A percentile compares a stretch with the other conserved stretches of the same genome.
These are phyloP conservation scores for Achaetomiella virescens DNA, from an alignment of 495 filamentous ascomycete genomes.

Conservation along the genomic window DNA sequence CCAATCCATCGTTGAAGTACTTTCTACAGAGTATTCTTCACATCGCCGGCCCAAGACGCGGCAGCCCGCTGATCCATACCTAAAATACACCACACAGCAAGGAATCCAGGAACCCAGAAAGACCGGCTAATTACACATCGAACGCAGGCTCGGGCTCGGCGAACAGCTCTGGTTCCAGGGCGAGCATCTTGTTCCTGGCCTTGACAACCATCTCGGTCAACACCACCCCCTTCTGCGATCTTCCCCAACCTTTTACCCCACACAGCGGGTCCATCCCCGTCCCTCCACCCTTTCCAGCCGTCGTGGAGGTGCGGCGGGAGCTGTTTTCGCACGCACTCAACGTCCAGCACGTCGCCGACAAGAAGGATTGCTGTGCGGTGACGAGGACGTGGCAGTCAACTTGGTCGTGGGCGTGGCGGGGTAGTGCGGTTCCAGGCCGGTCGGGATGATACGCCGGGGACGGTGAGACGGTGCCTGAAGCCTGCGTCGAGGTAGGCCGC, in stretches of 20 bases:
- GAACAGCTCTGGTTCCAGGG: neutral
- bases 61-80: too few species aligned
- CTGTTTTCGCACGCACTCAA: neutral
- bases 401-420: neutral
- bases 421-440: neutral
- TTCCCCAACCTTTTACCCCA: neutral
- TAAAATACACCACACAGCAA: too few species aligned
- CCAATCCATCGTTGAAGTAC: too few species aligned
- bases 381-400: neutral
- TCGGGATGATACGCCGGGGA: neutral
- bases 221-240: neutral
- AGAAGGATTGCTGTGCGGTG: neutral
- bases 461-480: neutral
- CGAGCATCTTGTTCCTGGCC: conserved; percentile 2
- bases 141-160: neutral
- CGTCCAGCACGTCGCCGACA: neutral
- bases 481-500: neutral
- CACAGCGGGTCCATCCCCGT: neutral
- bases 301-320: neutral
- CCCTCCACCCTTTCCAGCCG: neutral
- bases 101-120: too few species aligned
- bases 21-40: too few species aligned
- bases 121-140: too few species aligned
- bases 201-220: neutral
- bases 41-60: too few species aligned